Percentiles rank a stretch among this genome's conserved stretches.
Conservation (phyloP, 371 early-diverging fungal species). For the Blyttiomyces sp. region DNA sequence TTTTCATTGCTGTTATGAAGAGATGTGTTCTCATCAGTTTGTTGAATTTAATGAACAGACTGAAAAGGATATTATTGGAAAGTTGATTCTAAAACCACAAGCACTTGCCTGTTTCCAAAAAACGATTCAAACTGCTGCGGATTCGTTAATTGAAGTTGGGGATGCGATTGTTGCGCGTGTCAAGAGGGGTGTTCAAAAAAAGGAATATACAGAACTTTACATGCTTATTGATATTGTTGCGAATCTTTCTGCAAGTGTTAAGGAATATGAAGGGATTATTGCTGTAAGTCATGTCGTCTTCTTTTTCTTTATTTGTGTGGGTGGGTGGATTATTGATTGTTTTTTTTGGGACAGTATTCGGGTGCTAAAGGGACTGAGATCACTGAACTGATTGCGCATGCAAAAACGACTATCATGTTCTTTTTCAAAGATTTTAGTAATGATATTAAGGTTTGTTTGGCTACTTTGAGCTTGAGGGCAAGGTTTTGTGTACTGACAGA, state of each 20-base stretch:
- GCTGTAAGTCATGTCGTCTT: slow-evolving; percentile 24
- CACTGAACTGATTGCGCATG: slow-evolving; percentile 51
- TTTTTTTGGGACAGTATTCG: slow-evolving; percentile 26
- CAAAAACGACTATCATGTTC: slow-evolving; percentile 56
- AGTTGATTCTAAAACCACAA: slow-evolving; percentile 61
- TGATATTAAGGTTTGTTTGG: slow-evolving; percentile 58
- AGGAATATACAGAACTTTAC: slow-evolving; percentile 64
- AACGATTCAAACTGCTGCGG: slow-evolving; percentile 57
- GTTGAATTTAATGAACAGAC: slow-evolving; percentile 34
- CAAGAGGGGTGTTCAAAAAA: slow-evolving; percentile 45
- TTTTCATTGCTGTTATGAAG: background rate
- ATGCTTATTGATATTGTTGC: slow-evolving; percentile 79
- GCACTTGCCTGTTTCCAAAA: slow-evolving; percentile 53
- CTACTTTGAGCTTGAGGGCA: background rate
- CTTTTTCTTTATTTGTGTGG: background rate
- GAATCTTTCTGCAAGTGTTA: slow-evolving; percentile 16
- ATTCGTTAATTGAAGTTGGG: slow-evolving; percentile 62
- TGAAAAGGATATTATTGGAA: slow-evolving; percentile 61
- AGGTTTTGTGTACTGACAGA: no score
- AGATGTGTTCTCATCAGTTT: background rate
- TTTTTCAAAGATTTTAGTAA: slow-evolving; percentile 71
- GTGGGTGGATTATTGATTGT: background rate
- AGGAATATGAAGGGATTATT: slow-evolving; percentile 34
- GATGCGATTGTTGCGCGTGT: slow-evolving; percentile 62
- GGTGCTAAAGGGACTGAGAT: slow-evolving; percentile 42